These are phyloP conservation scores for Immersiella caudata DNA, from an alignment of 495 filamentous ascomycete species.

Conservation along the genomic window DNA sequence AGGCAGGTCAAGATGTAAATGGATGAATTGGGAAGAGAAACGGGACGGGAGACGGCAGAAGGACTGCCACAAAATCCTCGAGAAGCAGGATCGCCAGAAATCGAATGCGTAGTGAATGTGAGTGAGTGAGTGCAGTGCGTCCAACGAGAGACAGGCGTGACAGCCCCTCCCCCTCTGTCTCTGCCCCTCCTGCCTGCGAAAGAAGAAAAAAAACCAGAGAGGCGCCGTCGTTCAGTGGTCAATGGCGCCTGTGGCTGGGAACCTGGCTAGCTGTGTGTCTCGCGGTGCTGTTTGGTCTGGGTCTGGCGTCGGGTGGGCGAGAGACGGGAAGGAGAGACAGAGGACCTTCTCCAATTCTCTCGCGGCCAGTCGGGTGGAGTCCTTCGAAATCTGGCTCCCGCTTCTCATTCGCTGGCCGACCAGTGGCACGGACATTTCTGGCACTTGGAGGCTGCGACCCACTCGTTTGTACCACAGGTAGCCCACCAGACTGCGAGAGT, in stretches of 20 bases:
- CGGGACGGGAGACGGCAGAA: conserved; percentile 17
- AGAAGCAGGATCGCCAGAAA: conserved; percentile 16
- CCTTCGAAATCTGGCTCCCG: conserved; percentile 32
- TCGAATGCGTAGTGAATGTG: too few relatives aligned
- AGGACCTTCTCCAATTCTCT: conserved; percentile 10
- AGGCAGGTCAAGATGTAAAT: conserved; percentile 15
- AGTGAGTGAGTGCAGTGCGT: background rate
- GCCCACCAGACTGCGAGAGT: conserved; percentile 16
- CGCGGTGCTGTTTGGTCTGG: background rate
- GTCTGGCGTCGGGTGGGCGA: background rate
- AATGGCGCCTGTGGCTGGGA: background rate
- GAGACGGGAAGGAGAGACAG: background rate
- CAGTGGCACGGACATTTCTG: conserved; percentile 31
- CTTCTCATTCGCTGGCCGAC: conserved; percentile 28
- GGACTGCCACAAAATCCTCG: conserved; percentile 6
- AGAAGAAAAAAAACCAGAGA: background rate
- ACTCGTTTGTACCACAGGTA: conserved; percentile 32
- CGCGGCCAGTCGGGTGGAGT: conserved; percentile 34
- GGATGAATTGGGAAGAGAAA: conserved; percentile 24
- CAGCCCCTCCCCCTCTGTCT: conserved; percentile 3
- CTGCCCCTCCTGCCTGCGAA: background rate
- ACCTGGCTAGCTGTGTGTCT: background rate
- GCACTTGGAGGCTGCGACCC: conserved; percentile 28
- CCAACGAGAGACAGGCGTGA: background rate
- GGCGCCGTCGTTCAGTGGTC: background rate